phyloP scores from a whole-genome alignment of 2,329 filamentous ascomycete species.

The Paecilomyces fulvus region DNA sequence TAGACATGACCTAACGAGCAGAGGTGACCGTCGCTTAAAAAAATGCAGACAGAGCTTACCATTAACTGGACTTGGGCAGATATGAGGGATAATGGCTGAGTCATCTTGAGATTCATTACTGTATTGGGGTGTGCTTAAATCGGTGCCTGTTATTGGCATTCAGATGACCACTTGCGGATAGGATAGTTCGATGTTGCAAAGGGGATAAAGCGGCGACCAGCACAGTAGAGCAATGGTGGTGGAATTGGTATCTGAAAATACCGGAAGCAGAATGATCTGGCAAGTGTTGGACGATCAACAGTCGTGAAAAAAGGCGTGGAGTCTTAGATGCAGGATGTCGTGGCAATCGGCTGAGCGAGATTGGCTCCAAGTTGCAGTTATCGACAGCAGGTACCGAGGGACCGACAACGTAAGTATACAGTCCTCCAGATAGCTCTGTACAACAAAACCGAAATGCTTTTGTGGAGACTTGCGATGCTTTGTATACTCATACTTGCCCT shows the following conservation, averaged over 20 bases:
- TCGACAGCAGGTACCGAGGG: background rate
- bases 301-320: background rate
- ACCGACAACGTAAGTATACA: background rate
- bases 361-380: background rate
- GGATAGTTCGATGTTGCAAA: background rate
- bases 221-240: background rate
- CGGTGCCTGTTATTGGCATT: background rate
- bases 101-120: conserved; percentile 11
- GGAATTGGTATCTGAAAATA: background rate
- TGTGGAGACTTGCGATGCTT: background rate
- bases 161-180: background rate
- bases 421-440: background rate
- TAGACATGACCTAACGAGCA: background rate
- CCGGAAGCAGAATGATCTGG: background rate
- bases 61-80: conserved; percentile 25
- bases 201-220: background rate
- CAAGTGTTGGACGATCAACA: background rate
- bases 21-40: background rate
- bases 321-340: conserved; percentile 1
- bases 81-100: conserved; percentile 20
- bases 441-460: background rate
- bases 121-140: background rate
- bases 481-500: background rate
- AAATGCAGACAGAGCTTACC: conserved; percentile 11
- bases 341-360: background rate